A percentile compares a stretch with the other conserved stretches of the same genome.
Evolutionary conservation across 2,329 filamentous ascomycete species (phyloP).

Genomic region (Cryphonectria japonica): DNA sequence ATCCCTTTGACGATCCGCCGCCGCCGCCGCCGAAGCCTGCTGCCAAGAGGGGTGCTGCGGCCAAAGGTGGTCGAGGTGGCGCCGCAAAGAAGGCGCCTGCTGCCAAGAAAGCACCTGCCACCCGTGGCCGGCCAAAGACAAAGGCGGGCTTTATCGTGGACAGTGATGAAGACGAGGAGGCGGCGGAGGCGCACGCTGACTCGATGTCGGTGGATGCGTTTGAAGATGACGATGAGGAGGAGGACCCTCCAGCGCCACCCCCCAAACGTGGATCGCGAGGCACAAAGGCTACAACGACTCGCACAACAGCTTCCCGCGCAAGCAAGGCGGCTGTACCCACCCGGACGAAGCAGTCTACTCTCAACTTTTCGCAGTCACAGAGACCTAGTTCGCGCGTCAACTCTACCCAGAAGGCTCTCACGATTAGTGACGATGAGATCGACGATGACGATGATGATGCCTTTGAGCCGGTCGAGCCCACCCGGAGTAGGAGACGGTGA

Average conservation of each 20-base stretch:
- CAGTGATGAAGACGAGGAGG: constrained; percentile 46
- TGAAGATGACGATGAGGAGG: constrained; percentile 43
- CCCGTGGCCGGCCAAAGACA: constrained; percentile 49
- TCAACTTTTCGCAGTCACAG: constrained; percentile 53
- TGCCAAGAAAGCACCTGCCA: constrained; percentile 49
- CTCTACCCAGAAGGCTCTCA: constrained; percentile 54
- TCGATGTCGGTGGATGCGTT: constrained; percentile 38
- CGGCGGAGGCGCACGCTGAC: constrained; percentile 27
- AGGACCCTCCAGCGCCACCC: constrained; percentile 41
- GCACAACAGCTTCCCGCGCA: constrained; percentile 39
- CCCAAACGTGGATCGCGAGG: constrained; percentile 39
- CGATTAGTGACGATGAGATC: constrained; percentile 69
- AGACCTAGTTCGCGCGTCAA: constrained; percentile 36
- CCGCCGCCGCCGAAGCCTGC: constrained; percentile 32
- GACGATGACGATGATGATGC: constrained; percentile 62
- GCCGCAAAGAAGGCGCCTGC: constrained; percentile 43
- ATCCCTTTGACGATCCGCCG: constrained; percentile 2
- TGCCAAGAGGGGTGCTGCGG: constrained; percentile 36
- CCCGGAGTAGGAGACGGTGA: constrained; percentile 34
- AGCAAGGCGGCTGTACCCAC: constrained; percentile 36
- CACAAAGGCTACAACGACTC: constrained; percentile 31
- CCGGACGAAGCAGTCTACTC: constrained; percentile 48
- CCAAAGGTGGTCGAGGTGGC: constrained; percentile 39
- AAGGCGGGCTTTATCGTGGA: constrained; percentile 43
- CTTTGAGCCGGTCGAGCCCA: constrained; percentile 57